These are phyloP conservation scores for Lycium ferocissimum DNA, from an alignment of 257 asterid genomes.

Conservation along the genomic window DNA sequence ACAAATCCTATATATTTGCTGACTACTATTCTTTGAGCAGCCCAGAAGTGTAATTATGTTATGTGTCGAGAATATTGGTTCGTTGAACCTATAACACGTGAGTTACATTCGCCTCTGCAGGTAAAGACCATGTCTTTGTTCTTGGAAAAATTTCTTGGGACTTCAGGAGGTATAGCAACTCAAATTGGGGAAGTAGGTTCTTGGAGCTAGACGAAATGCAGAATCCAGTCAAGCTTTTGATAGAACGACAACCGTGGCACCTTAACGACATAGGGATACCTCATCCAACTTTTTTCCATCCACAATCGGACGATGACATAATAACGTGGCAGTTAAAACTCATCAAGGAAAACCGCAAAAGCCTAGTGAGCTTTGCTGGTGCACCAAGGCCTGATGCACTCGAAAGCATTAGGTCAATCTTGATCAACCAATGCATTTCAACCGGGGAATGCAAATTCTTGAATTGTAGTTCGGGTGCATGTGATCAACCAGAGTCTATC, in stretches of 20 bases:
- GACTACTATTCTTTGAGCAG: too few relatives aligned
- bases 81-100: background rate
- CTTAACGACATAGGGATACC: constrained; percentile 68
- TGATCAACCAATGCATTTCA: constrained; percentile 57
- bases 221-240: constrained; percentile 67
- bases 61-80: background rate
- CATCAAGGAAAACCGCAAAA: constrained; percentile 38
- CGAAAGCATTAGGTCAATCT: constrained; percentile 52
- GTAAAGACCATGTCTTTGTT: constrained; percentile 67
- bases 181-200: constrained; percentile 68
- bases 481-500: constrained; percentile 51
- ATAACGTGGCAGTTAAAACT: constrained; percentile 58
- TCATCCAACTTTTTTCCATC: constrained; percentile 78
- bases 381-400: constrained; percentile 58
- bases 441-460: constrained; percentile 50
- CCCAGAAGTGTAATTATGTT: too few relatives aligned
- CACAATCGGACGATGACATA: constrained; percentile 61
- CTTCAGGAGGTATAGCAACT: constrained; percentile 52
- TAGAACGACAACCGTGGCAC: constrained; percentile 77
- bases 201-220: constrained; percentile 70
- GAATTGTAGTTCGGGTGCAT: constrained; percentile 57
- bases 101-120: background rate
- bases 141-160: constrained; percentile 78
- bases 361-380: constrained; percentile 65
- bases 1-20: too few relatives aligned